These are phyloP conservation scores for Cicer pinnatifidum DNA, from an alignment of 306 rosid species.

Conservation along the genomic window DNA sequence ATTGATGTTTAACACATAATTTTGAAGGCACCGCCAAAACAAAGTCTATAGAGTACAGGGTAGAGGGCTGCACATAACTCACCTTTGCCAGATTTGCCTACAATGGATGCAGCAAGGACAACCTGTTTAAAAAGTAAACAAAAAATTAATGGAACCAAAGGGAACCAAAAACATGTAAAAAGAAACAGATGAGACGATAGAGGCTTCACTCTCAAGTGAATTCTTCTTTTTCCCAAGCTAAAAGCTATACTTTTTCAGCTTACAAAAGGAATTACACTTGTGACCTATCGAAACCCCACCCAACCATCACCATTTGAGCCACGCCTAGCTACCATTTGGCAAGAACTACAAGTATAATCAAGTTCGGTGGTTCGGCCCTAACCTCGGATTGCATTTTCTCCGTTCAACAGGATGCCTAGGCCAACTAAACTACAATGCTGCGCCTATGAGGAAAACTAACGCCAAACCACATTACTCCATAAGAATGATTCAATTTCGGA, in stretches of 20 bases:
- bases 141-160: not conserved
- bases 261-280: not conserved
- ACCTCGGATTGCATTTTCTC: too few relatives aligned
- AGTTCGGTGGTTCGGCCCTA: not conserved
- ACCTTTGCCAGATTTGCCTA: conserved; percentile 96
- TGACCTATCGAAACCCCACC: not conserved
- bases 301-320: conserved; percentile 15
- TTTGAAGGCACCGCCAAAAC: too few relatives aligned
- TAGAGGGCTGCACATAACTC: conserved; percentile 41
- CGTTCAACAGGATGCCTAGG: too few relatives aligned
- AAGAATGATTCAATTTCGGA: not conserved
- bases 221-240: conserved; percentile 25
- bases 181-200: not conserved
- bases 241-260: conserved; percentile 9
- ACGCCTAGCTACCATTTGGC: conserved; percentile 10
- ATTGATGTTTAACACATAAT: not conserved
- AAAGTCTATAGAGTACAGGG: not conserved
- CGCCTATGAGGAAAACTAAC: too few relatives aligned
- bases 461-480: too few relatives aligned
- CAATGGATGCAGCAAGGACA: conserved; percentile 83
- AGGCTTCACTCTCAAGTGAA: conserved; percentile 19
- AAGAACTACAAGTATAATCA: conserved; percentile 13
- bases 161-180: not conserved
- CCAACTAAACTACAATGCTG: too few relatives aligned
- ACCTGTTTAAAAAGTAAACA: conserved; percentile 60